Base-by-base conservation (phyloP, 2,329 filamentous ascomycete genomes). In the Dichotomopilus funicola region DNA sequence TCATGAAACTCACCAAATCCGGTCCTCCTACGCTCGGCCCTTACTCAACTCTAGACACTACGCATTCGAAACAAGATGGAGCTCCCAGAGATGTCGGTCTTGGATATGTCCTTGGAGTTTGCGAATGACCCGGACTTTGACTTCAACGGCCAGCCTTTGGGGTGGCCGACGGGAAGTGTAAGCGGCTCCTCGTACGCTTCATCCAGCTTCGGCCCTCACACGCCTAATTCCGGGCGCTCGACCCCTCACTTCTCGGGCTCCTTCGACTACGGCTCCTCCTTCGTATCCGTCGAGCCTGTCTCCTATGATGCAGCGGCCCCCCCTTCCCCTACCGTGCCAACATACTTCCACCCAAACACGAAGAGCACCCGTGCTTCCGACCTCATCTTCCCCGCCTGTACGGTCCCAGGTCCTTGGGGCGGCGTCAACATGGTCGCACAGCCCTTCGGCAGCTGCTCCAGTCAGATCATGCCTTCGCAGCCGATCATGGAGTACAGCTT, bases 201-300 rank as follows among this genome's bases (percentile, higher is more conserved):
- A 5, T 67, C 67, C 8, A 66, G 63, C 12, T 62, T 60, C n/a
- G 63, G 63, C 43, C 67, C 68, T 4, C 68, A 63, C 52, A 71
- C 69, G 12, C 70, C 70, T 11, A 57, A 51, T 9, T 70, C 69
- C 51, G 66, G 65, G 35, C 64, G 65, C 47, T 71, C 70, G 7
- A 70, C 67, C 5, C 69, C 70, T 31, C 50, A 55, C 11, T 53
- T 53, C 9, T 56, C 58, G 1, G 37, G 53, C 8, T 57, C 60
- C 4, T 41, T 62, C 33, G 42, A 68, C 31, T 63, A 62, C 43
- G 64, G 64, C 7, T 56, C 60, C 51, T 71, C 56, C 36, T 68
- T 67, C 47, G 59, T 62, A 19, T 59, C 62, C 31, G 57, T 62
- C 37, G 61, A 64, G 42, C 57, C 64, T 1, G 61, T 57, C 52